Conservation (phyloP, 768 basidiomycete species). For the Psilocybe cubensis region DNA sequence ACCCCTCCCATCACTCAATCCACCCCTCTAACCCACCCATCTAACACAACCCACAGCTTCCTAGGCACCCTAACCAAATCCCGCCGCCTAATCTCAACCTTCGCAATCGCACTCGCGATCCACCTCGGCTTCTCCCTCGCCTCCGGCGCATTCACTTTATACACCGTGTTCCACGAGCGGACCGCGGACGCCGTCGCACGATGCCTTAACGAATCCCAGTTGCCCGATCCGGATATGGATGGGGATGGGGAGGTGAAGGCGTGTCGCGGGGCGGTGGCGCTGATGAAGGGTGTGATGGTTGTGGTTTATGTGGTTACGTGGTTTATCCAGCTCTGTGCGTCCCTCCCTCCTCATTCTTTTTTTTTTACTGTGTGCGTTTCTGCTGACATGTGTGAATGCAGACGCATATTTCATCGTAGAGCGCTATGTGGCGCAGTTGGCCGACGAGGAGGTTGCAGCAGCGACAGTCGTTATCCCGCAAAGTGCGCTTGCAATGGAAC, state of each 20-base stretch:
- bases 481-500: conserved; percentile 6
- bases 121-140: conserved; percentile 51
- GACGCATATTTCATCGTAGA: conserved; percentile 56
- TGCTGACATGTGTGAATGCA: too few species aligned
- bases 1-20: conserved; percentile 9
- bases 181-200: conserved; percentile 35
- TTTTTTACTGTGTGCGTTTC: too few species aligned
- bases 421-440: conserved; percentile 55
- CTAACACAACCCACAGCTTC: conserved; percentile 30
- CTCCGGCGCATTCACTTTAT: conserved; percentile 51
- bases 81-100: conserved; percentile 45
- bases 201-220: conserved; percentile 46
- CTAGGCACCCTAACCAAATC: conserved; percentile 48
- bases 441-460: conserved; percentile 47
- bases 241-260: conserved; percentile 31
- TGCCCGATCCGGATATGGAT: conserved; percentile 16
- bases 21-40: not conserved
- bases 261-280: conserved; percentile 45
- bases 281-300: conserved; percentile 46
- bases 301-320: conserved; percentile 52
- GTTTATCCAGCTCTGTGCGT: conserved; percentile 60
- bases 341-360: not conserved
- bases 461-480: conserved; percentile 23
- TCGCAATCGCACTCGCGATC: conserved; percentile 45
- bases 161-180: conserved; percentile 49